Evolutionary conservation across 257 asterid species (phyloP), one percentile per base, ranked within the genome.

Genomic region (Nicotiana attenuata): DNA sequence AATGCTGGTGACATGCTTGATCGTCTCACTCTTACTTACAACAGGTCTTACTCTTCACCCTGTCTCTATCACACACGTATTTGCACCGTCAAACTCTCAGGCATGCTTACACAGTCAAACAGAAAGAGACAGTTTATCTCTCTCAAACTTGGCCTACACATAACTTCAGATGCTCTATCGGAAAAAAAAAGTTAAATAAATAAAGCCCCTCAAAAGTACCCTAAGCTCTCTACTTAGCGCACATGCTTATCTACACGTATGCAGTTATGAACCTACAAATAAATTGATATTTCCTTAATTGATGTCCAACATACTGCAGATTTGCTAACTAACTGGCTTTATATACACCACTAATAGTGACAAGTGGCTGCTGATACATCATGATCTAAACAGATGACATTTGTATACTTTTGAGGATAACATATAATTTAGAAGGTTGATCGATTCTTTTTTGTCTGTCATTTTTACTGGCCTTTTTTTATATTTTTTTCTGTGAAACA

Each of bases 1-100:
- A 96, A 96, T 83, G 99, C 98, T 29, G 99, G 99, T 65, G 99
- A 96, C 1, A 91, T 96, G 98, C 99, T 96, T 90, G 99, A 96
- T 86, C 97, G 97, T 33, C 98, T 96, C 87, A 94, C 99, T 7
- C 97, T 96, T 68, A 89, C 97, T 67, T 96, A 96, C 84, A 96
- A 94, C 96, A 96, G 99, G 99, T 93, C 80, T 67, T 81, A 56
- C 45, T 82, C 85, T 52, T 22, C n/a, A 57, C 68, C 52, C 79
- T 57, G 22, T 57, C 63, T 61, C 80, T 61, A 11, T 26, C 35
- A 24, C 69, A 5, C 28, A 45, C 7, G 1, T 6, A 68, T 26
- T 45, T 73, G 78, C 24, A 26, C 80, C 5, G 8, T 59, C 80
- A 75, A 45, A 19, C 41, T 26, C 16, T 64, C 53, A 20, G 53